Evolutionary conservation across 1,139 yeast species (phyloP).

Genomic region (Debaryomyces nepalensis): DNA sequence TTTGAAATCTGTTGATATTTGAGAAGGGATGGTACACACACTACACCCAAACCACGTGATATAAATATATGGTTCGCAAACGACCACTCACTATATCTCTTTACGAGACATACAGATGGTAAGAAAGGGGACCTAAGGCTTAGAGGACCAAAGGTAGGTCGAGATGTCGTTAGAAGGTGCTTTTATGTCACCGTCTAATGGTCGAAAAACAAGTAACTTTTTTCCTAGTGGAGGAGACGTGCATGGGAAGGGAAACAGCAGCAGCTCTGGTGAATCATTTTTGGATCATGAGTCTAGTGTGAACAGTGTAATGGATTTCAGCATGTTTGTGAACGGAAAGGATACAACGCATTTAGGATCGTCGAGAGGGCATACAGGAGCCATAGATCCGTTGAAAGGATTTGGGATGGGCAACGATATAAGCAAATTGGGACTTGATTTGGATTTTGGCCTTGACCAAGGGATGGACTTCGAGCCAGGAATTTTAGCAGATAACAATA

Average conservation of each 20-base stretch:
- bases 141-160: not conserved
- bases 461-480: not conserved
- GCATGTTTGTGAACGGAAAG: not conserved
- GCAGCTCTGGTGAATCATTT: not conserved
- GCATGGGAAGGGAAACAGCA: not conserved
- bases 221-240: conserved; percentile 10
- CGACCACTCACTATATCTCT: not conserved
- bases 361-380: not conserved
- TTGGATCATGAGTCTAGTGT: not conserved
- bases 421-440: not conserved
- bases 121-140: not conserved
- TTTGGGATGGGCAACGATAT: not conserved
- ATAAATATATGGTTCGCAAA: not conserved
- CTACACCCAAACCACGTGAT: not conserved
- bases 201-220: conserved; percentile 16
- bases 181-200: conserved; percentile 7
- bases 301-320: not conserved
- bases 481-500: not conserved
- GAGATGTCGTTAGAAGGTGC: conserved; percentile 4
- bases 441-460: not conserved
- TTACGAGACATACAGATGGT: too few species aligned
- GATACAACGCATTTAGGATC: not conserved
- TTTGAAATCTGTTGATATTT: conserved; percentile 4
- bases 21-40: not conserved
- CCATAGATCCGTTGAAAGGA: not conserved